These are phyloP conservation scores for Hermanozyma aechmeae DNA, from an alignment of 805 yeast species.

Conservation along the genomic window DNA sequence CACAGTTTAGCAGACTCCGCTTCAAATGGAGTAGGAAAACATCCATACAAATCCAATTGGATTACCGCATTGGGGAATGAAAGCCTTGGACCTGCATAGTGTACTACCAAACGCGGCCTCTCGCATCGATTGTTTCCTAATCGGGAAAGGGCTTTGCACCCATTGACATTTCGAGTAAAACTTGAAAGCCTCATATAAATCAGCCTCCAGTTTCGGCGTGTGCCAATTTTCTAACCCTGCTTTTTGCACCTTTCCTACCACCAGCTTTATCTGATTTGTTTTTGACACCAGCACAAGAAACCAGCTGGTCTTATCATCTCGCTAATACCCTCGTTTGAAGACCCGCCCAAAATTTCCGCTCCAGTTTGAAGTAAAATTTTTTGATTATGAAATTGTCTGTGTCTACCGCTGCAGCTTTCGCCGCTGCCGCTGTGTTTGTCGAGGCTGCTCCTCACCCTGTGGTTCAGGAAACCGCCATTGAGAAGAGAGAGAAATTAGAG, in stretches of 20 bases:
- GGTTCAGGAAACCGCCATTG: conserved; percentile 3
- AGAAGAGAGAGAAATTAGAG: conserved; percentile 10
- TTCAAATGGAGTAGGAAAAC: not conserved
- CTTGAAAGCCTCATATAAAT: not conserved
- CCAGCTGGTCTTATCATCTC: not conserved
- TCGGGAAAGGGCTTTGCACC: conserved; percentile 2
- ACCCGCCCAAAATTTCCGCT: not conserved
- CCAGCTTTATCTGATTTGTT: too few species aligned
- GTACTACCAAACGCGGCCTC: not conserved
- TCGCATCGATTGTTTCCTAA: conserved; percentile 1
- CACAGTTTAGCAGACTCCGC: not conserved
- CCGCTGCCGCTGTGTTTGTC: conserved; percentile 16
- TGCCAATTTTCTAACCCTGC: not conserved
- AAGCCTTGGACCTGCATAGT: too few species aligned
- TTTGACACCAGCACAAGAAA: not conserved
- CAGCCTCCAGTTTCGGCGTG: not conserved
- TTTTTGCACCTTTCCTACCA: not conserved
- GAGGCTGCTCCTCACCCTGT: conserved; percentile 27
- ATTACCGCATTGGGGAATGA: not conserved
- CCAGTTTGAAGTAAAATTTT: too few species aligned
- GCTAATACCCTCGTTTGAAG: not conserved
- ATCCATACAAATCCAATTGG: not conserved
- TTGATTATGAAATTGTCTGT: conserved; percentile 23
- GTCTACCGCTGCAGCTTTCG: conserved; percentile 19
- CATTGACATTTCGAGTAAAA: not conserved